phyloP scores from a whole-genome alignment of 345 rosid genomes.

The Populus tremula region DNA sequence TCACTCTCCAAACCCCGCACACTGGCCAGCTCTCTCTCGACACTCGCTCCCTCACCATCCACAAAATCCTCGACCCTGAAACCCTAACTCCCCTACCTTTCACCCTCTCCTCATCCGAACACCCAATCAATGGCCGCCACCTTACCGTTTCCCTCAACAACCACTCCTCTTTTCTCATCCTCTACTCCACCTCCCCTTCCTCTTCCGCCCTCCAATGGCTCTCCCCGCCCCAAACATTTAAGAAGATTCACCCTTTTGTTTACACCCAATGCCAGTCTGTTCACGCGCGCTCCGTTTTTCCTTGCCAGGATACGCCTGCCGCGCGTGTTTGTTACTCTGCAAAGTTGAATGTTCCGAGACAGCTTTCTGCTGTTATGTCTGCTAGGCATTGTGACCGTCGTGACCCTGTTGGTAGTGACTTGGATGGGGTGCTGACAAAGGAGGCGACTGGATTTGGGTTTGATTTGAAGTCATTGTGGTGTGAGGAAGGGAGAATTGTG shows the following conservation, averaged over 20 bases:
- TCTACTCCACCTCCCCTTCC: conserved; percentile 59
- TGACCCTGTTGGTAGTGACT: conserved; percentile 48
- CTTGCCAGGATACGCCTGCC: conserved; percentile 94
- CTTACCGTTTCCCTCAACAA: conserved; percentile 45
- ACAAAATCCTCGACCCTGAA: conserved; percentile 41
- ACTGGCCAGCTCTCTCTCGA: conserved; percentile 62
- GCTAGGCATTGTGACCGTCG: conserved; percentile 68
- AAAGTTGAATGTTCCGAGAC: conserved; percentile 53
- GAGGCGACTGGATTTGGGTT: conserved; percentile 18
- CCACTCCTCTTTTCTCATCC: conserved; percentile 40
- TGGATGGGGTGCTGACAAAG: conserved; percentile 2
- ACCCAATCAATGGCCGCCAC: conserved; percentile 49
- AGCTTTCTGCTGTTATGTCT: conserved; percentile 85
- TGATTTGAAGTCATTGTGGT: conserved; percentile 48
- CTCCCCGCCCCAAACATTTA: conserved; percentile 66
- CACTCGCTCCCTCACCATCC: conserved; percentile 58
- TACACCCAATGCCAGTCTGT: conserved; percentile 87
- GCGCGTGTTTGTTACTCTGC: conserved; percentile 70
- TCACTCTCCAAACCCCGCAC: conserved; percentile 50
- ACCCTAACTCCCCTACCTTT: conserved; percentile 47
- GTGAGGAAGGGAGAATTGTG: conserved; percentile 64
- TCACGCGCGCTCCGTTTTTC: conserved; percentile 90
- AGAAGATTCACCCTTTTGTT: conserved; percentile 62
- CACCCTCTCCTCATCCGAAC: conserved; percentile 38
- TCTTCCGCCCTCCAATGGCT: conserved; percentile 97